A percentile compares a stretch with the other conserved stretches of the same genome.
phyloP scores from a whole-genome alignment of 306 rosid species.

The Cucurbita maxima region DNA sequence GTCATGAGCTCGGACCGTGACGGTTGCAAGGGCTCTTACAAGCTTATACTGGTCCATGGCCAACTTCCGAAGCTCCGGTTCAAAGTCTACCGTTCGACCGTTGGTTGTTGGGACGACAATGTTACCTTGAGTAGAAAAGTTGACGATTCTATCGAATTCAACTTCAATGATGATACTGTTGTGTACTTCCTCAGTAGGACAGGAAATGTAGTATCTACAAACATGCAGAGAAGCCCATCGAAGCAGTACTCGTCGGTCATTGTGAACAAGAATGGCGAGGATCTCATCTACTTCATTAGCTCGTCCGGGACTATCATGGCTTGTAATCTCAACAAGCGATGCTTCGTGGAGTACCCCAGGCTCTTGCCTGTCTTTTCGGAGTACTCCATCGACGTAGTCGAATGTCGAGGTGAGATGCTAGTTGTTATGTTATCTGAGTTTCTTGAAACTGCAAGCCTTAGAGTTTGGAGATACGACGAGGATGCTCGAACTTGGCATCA shows the following conservation, averaged over 20 bases:
- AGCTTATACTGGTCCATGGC: constrained; percentile 59
- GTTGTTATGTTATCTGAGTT: constrained; percentile 74
- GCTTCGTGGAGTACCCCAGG: constrained; percentile 66
- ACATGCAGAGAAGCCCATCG: constrained; percentile 86
- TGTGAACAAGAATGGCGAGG: constrained; percentile 37
- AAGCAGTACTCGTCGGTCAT: constrained; percentile 82
- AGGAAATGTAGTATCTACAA: constrained; percentile 74
- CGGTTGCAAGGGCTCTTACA: constrained; percentile 21
- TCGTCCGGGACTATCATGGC: constrained; percentile 59
- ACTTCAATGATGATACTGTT: constrained; percentile 49
- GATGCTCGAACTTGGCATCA: constrained; percentile 51
- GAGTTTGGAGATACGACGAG: constrained; percentile 66
- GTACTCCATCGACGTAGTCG: constrained; percentile 81
- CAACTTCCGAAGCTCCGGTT: constrained; percentile 51
- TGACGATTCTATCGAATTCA: constrained; percentile 27
- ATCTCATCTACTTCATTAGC: constrained; percentile 55
- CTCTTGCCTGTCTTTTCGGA: constrained; percentile 63
- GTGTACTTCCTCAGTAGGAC: constrained; percentile 78
- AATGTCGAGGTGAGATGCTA: constrained; percentile 57
- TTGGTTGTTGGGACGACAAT: constrained; percentile 59
- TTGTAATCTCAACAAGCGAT: constrained; percentile 46
- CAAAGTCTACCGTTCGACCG: constrained; percentile 35
- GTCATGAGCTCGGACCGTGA: constrained; percentile 42
- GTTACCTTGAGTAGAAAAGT: constrained; percentile 24
- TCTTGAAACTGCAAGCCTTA: constrained; percentile 59